These are phyloP conservation scores for Choiromyces venosus DNA, from an alignment of 495 filamentous ascomycete genomes.

Conservation along the genomic window DNA sequence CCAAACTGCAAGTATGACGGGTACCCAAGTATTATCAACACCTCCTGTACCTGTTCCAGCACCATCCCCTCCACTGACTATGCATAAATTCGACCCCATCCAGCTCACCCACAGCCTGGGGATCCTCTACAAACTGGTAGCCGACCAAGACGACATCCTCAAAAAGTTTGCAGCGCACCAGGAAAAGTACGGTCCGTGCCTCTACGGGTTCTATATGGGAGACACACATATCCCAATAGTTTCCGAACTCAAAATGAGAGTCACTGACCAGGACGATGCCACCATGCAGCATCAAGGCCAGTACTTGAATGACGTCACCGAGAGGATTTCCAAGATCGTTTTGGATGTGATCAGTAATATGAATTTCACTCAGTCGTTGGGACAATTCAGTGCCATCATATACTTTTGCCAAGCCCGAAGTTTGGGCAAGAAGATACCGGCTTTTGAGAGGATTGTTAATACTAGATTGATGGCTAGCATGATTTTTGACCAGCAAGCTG, in stretches of 20 bases:
- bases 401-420: not conserved
- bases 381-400: not conserved
- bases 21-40: not conserved
- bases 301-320: not conserved
- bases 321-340: not conserved
- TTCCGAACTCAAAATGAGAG: rapidly evolving
- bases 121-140: rapidly evolving
- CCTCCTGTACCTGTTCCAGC: no score
- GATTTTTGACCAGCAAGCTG: not conserved
- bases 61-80: no score
- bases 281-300: not conserved
- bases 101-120: not conserved
- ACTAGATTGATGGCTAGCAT: not conserved
- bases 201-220: not conserved
- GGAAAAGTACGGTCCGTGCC: not conserved
- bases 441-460: not conserved
- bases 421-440: not conserved
- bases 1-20: not conserved
- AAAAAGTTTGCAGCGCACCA: not conserved
- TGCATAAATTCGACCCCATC: not conserved
- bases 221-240: not conserved
- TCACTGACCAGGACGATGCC: not conserved
- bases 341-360: not conserved
- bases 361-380: not conserved
- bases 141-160: not conserved